Evolutionary conservation across 768 basidiomycete species (phyloP), one percentile per base, ranked within the genome.

Genomic region (Filobasidium floriforme): DNA sequence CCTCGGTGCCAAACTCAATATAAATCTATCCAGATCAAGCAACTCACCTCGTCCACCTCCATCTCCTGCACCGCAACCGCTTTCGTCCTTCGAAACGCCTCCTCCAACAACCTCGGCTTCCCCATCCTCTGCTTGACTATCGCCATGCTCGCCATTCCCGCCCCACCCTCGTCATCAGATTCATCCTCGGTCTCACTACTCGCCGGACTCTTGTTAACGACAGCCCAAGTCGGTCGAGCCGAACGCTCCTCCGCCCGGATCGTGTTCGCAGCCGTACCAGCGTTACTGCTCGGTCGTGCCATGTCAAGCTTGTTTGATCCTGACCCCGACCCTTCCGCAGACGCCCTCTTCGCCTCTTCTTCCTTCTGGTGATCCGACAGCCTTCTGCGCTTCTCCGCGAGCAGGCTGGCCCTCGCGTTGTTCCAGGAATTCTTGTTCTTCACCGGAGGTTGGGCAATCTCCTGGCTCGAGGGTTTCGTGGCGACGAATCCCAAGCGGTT

Each of bases 101-200:
- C 22, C 14, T 49, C 46, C 46, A 49, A 22, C 46, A 49, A 49
- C 46, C 46, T 49, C 46, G 46, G 46, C 14, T 12, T 15, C 5
- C 18, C 46, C 18, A 22, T 22, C 22, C 12, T 49, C 46, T 15
- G 22, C 14, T 15, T 26, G 24, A 28, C 54, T 5, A 24, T 57
- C 15, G 54, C 54, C 54, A 57, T 57, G 7, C 24, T 57, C 19
- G 15, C 26, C 29, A 24, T 24, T n/a, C 54, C 54, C 26, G 12
- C 29, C 19, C 24, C 54, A 15, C 54, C 54, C 26, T 32, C 29
- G 15, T 57, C 52, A 10, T 44, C 43, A 10, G 10, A 10, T 54
- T 54, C 52, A n/a, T 54, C 54, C 29, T 57, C 54, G 18, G 54
- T 57, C 4, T 57, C 54, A n/a, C 54, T 57, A 14, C 46, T 37